These are phyloP conservation scores for Irpex lacteus DNA, from an alignment of 1,284 basidiomycete genomes.

Conservation along the genomic window DNA sequence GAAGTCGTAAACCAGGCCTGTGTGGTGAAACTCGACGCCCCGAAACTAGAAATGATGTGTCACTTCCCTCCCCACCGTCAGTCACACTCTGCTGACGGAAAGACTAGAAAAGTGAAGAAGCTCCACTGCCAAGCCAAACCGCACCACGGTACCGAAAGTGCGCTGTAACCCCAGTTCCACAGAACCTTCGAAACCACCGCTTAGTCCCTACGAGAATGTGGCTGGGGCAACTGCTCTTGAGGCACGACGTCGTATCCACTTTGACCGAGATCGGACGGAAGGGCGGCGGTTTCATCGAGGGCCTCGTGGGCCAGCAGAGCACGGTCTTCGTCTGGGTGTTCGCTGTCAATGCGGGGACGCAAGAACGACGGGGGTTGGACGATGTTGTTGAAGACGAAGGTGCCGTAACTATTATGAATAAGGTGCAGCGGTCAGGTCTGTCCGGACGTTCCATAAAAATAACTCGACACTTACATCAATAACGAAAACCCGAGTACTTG, in stretches of 20 bases:
- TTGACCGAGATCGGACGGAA: constrained; percentile 72
- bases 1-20: neutral
- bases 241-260: constrained; percentile 73
- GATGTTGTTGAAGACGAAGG: constrained; percentile 78
- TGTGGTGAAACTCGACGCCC: neutral
- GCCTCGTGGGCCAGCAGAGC: constrained; percentile 35
- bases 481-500: constrained; percentile 90
- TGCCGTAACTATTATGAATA: constrained; percentile 27
- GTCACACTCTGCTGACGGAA: neutral
- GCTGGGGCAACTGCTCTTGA: constrained; percentile 4
- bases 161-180: neutral
- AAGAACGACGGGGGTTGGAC: constrained; percentile 63
- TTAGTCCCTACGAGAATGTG: neutral
- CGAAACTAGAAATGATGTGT: neutral
- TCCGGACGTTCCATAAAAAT: neutral
- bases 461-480: constrained; percentile 70
- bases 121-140: neutral
- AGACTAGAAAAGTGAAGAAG: neutral
- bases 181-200: neutral
- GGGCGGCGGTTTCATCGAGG: constrained; percentile 70
- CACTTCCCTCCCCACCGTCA: neutral
- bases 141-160: neutral
- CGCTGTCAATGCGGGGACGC: constrained; percentile 32
- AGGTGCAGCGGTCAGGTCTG: constrained; percentile 8
- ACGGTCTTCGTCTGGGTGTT: constrained; percentile 44